Base-by-base conservation (phyloP, 2,329 filamentous ascomycete species). In the Cercospora sojina region DNA sequence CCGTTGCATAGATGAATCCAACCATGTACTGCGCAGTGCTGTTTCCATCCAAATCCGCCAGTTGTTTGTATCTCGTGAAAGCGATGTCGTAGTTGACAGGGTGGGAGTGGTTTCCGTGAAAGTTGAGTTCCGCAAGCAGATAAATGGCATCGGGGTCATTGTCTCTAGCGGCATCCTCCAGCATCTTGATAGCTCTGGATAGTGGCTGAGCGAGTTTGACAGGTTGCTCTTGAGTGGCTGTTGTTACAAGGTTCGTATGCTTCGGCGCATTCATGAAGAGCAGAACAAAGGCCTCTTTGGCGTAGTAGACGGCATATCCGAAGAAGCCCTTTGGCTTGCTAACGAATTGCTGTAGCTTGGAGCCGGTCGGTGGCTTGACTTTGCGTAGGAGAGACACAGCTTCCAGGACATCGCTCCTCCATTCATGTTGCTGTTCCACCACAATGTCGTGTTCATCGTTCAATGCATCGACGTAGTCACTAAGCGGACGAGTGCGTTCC, bases 11-110 rank as follows among this genome's bases (percentile, higher is more conserved):
- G 86, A 97, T 95, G 73, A 99, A 88, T 0, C 92, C 95, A 56
- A 98, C 78, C 94, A 99, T 97, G 79, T 96, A 90, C 78, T 98
- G 92, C 1, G 95, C 95, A 12, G 94, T 96, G 70, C 88, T 90
- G 79, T 99, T 98, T 53, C 94, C 95, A 71, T 90, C 86, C 66
- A 89, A 78, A 18, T 85, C 84, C 2, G 94, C 92, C 62, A 99
- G 85, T 68, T 89, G 84, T 69, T 91, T 84, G 79, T 98, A 99
- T 81, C 92, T 86, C 70, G 86, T 83, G 77, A 96, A 97, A 0
- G 95, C 92, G 57, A 87, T 84, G 32, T 86, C 83, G 72, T 97
- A 92, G 76, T 97, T 88, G 70, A 90, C 86, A 1, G 94, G 93
- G 74, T 97, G 86, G 23, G 91, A 91, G 79, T 90, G 96, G 79